Percentiles rank a stretch among this genome's conserved stretches.
Evolutionary conservation across 306 rosid species (phyloP).

Genomic region (Corylus americana): DNA sequence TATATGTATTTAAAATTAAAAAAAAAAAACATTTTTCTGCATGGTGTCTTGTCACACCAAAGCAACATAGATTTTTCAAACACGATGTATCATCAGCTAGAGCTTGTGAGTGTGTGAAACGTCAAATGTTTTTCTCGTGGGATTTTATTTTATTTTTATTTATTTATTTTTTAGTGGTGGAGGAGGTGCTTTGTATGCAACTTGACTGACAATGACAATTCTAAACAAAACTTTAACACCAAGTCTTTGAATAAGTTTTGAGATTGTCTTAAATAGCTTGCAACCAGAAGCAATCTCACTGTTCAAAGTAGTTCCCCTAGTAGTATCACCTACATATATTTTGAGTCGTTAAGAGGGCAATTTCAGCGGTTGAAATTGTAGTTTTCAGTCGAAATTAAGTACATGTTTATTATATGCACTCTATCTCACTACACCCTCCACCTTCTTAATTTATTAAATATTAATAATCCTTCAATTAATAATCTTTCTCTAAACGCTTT

Average conservation of each 20-base stretch:
- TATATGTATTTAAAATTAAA: no score
- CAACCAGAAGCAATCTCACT: constrained; percentile 10
- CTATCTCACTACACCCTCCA: neutral
- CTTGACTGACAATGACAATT: constrained; percentile 20
- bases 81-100: neutral
- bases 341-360: constrained; percentile 44
- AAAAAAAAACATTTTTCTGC: neutral
- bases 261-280: neutral
- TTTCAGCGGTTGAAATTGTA: constrained; percentile 40
- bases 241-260: constrained; percentile 16
- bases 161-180: neutral
- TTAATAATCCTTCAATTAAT: no score
- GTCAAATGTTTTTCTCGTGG: neutral
- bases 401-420: constrained; percentile 6
- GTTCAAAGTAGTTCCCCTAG: constrained; percentile 4
- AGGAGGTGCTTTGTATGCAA: constrained; percentile 17
- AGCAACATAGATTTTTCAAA: neutral
- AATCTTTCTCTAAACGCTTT: no score
- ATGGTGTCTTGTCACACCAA: neutral
- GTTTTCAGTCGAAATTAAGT: constrained; percentile 20
- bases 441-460: neutral
- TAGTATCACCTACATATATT: constrained; percentile 27
- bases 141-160: neutral
- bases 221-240: constrained; percentile 18
- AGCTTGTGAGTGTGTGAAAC: neutral